These are phyloP conservation scores for Aspergillus chevalieri DNA, from an alignment of 2,329 filamentous ascomycete genomes.

Conservation along the genomic window DNA sequence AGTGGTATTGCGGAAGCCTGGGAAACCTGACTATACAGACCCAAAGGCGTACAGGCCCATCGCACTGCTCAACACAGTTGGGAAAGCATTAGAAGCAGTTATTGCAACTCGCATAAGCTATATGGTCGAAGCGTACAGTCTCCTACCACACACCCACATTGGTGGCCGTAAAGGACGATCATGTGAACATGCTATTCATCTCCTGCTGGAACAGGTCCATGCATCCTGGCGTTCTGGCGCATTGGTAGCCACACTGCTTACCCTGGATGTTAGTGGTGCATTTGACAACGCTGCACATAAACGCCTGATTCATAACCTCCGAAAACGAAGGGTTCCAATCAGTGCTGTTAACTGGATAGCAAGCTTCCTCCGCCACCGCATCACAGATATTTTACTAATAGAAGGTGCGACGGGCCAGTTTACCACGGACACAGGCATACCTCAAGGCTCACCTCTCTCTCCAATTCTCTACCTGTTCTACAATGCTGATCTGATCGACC, in stretches of 20 bases:
- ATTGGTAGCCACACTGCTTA: constrained; percentile 3
- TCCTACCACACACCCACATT: not conserved
- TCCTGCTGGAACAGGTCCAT: constrained; percentile 3
- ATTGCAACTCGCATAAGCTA: constrained; percentile 5
- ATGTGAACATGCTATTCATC: constrained; percentile 8
- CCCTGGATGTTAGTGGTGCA: constrained; percentile 8
- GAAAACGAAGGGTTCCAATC: not conserved
- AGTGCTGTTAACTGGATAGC: not conserved
- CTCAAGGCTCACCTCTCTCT: no score
- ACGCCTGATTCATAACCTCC: constrained; percentile 7
- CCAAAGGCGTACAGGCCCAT: constrained; percentile 11
- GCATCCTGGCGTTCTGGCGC: constrained; percentile 1
- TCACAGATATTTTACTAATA: not conserved
- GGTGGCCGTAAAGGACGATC: constrained; percentile 10
- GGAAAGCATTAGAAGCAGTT: constrained; percentile 7
- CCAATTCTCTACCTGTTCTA: not conserved
- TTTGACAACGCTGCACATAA: constrained; percentile 8
- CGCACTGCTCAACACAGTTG: constrained; percentile 9
- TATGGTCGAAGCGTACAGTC: not conserved
- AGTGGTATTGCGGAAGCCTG: constrained; percentile 4
- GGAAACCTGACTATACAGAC: constrained; percentile 2
- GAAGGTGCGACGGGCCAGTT: not conserved
- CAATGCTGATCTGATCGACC: not conserved
- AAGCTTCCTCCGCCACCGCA: constrained; percentile 1
- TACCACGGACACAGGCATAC: not conserved